Percentiles rank a stretch among this genome's conserved stretches.
Evolutionary conservation across 495 filamentous ascomycete genomes (phyloP).

Genomic region (Aspergillus indologenus): DNA sequence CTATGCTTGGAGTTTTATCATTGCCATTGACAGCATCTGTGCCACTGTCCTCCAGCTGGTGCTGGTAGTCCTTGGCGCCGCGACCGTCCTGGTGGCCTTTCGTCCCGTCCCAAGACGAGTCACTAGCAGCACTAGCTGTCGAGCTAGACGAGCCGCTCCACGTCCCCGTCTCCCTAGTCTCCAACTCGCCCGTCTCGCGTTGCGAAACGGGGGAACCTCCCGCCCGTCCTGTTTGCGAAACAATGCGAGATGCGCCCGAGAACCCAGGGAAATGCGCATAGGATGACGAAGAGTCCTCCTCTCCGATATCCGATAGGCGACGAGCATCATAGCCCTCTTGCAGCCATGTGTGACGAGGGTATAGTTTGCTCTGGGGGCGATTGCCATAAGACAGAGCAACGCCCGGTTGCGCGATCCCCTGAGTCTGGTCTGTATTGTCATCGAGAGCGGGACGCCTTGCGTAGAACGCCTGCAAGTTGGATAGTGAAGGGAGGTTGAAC

Average conservation of each 20-base stretch:
- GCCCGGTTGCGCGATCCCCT: constrained; percentile 13
- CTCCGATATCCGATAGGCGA: constrained; percentile 71
- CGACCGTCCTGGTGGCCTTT: constrained; percentile 19
- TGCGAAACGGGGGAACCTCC: constrained; percentile 18
- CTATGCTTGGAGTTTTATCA: constrained; percentile 11
- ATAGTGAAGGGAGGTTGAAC: constrained; percentile 40
- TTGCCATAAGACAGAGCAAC: constrained; percentile 1
- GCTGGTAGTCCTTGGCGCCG: constrained; percentile 2
- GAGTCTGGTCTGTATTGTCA: constrained; percentile 20
- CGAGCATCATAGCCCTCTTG: constrained; percentile 55
- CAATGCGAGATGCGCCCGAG: constrained; percentile 10
- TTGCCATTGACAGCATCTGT: constrained; percentile 13
- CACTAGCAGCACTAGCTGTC: constrained; percentile 39
- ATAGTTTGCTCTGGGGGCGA: constrained; percentile 33
- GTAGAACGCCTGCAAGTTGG: constrained; percentile 35
- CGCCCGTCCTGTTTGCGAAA: constrained; percentile 11
- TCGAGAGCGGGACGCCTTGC: constrained; percentile 15
- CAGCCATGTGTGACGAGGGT: constrained; percentile 47
- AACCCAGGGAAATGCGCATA: constrained; percentile 23
- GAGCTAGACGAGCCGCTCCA: constrained; percentile 41
- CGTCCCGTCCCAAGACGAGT: constrained; percentile 20
- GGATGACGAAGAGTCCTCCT: constrained; percentile 45
- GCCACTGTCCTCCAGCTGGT: constrained; percentile 12
- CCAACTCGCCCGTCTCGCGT: constrained; percentile 11
- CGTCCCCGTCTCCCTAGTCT: constrained; percentile 21